Evolutionary conservation across 1,284 basidiomycete genomes (phyloP).

Genomic region (Puccinia polysora): DNA sequence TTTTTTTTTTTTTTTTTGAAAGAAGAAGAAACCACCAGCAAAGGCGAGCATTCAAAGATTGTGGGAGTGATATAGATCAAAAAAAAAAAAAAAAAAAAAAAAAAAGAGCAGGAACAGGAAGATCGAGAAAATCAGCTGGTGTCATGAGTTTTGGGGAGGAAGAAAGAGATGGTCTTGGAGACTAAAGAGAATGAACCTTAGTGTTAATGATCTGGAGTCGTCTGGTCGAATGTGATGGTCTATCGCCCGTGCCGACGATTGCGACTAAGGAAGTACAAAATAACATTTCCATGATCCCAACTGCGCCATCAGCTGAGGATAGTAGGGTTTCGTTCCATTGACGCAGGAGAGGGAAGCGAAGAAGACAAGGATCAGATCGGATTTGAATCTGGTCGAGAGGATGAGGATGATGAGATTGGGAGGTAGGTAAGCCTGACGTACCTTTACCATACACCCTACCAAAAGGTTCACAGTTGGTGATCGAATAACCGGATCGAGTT

Average conservation of each 20-base stretch:
- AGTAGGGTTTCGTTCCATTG: constrained; percentile 12
- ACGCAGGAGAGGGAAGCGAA: background rate
- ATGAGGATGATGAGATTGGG: too few relatives aligned
- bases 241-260: constrained; percentile 84
- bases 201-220: constrained; percentile 97
- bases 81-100: too few relatives aligned
- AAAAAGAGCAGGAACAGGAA: background rate
- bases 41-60: background rate
- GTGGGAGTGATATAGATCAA: too few relatives aligned
- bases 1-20: too few relatives aligned
- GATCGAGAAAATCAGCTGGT: constrained; percentile 3
- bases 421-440: constrained; percentile 55
- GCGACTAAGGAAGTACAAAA: constrained; percentile 98
- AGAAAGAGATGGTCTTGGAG: background rate
- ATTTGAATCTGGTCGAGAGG: background rate
- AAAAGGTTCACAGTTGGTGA: constrained; percentile 96
- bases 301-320: constrained; percentile 73
- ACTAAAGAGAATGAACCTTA: constrained; percentile 64
- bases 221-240: constrained; percentile 61
- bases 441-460: constrained; percentile 91
- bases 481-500: constrained; percentile 89
- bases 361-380: background rate
- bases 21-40: background rate
- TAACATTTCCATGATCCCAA: constrained; percentile 96
- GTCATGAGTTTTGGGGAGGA: background rate